phyloP scores from a whole-genome alignment of 2,329 filamentous ascomycete species.

The Aaosphaeria arxii region DNA sequence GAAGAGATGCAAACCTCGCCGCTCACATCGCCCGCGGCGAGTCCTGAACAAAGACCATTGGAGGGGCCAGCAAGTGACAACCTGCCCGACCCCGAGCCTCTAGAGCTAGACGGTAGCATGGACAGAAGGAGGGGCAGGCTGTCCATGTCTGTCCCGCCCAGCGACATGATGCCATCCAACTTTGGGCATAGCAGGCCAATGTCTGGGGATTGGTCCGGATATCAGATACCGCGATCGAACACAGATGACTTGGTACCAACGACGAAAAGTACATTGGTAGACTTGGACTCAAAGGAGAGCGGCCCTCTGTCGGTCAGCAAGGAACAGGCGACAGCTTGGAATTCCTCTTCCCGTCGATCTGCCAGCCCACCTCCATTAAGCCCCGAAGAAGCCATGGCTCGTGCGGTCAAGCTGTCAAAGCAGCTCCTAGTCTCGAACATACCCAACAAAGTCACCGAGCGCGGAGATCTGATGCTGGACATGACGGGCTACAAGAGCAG shows the following conservation, averaged over 20 bases:
- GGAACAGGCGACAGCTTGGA: conserved; percentile 34
- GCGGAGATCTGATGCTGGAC: conserved; percentile 93
- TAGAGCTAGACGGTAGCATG: conserved; percentile 59
- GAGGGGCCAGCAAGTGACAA: conserved; percentile 43
- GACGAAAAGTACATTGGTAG: conserved; percentile 37
- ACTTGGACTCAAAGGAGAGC: conserved; percentile 23
- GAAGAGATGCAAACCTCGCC: conserved; percentile 92
- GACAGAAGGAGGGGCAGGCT: conserved; percentile 21
- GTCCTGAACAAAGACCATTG: conserved; percentile 63
- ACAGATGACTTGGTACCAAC: conserved; percentile 55
- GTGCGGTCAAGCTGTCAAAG: conserved; percentile 80
- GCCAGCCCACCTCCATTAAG: conserved; percentile 74
- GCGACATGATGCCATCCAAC: conserved; percentile 15
- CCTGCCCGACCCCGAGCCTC: conserved; percentile 66
- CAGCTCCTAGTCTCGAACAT: conserved; percentile 90
- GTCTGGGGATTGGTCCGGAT: conserved; percentile 36
- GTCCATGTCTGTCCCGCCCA: conserved; percentile 27
- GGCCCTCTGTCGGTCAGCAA: conserved; percentile 31
- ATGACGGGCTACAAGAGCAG: conserved; percentile 97
- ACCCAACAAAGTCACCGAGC: conserved; percentile 85
- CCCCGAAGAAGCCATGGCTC: conserved; percentile 72
- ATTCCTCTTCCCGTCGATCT: conserved; percentile 49
- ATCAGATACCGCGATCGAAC: conserved; percentile 41
- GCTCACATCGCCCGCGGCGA: conserved; percentile 82
- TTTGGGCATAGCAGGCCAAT: conserved; percentile 19